phyloP scores from a whole-genome alignment of 345 rosid species.

The Garcia nutans region DNA sequence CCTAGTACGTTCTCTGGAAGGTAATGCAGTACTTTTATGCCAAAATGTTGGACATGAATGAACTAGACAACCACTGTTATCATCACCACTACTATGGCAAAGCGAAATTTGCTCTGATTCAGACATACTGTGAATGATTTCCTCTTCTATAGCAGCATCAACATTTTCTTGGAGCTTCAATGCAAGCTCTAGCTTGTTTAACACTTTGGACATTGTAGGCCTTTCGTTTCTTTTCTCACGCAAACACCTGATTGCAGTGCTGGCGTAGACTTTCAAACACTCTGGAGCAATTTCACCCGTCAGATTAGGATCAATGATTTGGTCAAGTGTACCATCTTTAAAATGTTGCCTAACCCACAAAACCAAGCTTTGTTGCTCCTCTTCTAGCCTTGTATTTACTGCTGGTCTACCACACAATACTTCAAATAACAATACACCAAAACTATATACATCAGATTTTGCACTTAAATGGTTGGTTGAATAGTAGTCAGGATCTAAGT shows the following conservation, averaged over 20 bases:
- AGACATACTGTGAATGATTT: not conserved
- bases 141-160: not conserved
- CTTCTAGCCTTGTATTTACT: constrained; percentile 12
- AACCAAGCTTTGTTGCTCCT: constrained; percentile 14
- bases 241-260: constrained; percentile 5
- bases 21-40: not conserved
- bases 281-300: constrained; percentile 12
- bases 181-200: constrained; percentile 11
- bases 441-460: constrained; percentile 22
- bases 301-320: constrained; percentile 13
- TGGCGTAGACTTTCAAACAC: constrained; percentile 9
- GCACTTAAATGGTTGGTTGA: constrained; percentile 5
- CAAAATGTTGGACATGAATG: constrained; percentile 10
- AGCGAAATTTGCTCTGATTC: not conserved
- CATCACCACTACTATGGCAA: no score
- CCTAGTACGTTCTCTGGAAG: not conserved
- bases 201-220: constrained; percentile 13
- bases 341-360: constrained; percentile 2
- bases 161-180: constrained; percentile 15
- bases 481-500: constrained; percentile 19
- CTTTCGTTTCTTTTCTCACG: constrained; percentile 1
- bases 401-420: constrained; percentile 16
- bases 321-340: constrained; percentile 9
- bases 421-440: constrained; percentile 17
- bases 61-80: not conserved